Percentiles rank a stretch among this genome's conserved stretches.
Evolutionary conservation across 2,329 filamentous ascomycete species (phyloP).

Genomic region (Leptographium galeiforme): DNA sequence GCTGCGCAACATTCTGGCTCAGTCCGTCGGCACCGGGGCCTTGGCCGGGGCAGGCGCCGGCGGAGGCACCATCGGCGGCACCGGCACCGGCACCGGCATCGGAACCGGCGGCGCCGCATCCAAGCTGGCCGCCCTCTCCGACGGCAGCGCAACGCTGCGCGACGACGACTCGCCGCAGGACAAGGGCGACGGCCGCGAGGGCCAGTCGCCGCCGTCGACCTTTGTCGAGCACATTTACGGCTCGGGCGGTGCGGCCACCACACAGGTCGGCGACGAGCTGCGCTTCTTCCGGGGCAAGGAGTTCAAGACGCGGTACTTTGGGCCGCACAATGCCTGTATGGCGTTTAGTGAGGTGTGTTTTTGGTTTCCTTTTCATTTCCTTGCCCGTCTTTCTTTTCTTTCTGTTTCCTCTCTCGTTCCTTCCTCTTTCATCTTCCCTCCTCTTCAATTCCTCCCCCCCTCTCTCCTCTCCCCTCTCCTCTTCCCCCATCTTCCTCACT

Average conservation of each 20-base stretch:
- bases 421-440: too few species aligned
- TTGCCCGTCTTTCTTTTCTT: too few species aligned
- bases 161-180: conserved; percentile 12
- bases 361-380: neutral
- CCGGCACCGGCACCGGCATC: neutral
- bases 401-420: too few species aligned
- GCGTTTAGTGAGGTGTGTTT: conserved; percentile 38
- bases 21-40: conserved; percentile 2
- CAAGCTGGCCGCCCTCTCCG: conserved; percentile 10
- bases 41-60: neutral
- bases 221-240: conserved; percentile 18
- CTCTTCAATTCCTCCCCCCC: too few species aligned
- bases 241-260: conserved; percentile 25
- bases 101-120: neutral
- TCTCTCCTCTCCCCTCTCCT: too few species aligned
- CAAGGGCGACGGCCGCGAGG: conserved; percentile 11
- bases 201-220: conserved; percentile 9
- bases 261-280: conserved; percentile 28
- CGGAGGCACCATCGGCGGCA: neutral
- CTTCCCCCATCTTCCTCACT: too few species aligned
- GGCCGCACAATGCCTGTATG: conserved; percentile 46
- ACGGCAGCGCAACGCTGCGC: conserved; percentile 13
- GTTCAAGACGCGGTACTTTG: conserved; percentile 47
- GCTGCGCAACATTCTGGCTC: conserved; percentile 34
- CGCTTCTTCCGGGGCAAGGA: conserved; percentile 45